phyloP scores from a whole-genome alignment of 1,284 basidiomycete species.

The Vanrija humicola region DNA sequence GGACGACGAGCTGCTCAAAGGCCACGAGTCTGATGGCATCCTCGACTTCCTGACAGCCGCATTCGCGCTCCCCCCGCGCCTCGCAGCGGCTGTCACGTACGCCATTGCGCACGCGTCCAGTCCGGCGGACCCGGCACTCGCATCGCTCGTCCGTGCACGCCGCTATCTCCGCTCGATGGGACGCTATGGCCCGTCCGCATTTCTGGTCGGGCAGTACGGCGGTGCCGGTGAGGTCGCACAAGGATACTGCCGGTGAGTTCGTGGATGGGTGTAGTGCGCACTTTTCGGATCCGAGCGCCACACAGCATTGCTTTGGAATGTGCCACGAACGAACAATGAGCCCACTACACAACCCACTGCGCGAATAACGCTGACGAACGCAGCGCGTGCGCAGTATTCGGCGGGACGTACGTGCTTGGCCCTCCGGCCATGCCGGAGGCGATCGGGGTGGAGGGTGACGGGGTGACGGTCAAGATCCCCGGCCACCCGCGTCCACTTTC shows the following conservation, averaged over 20 bases:
- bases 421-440: slow-evolving; percentile 26
- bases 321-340: background rate
- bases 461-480: slow-evolving; percentile 51
- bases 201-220: slow-evolving; percentile 91
- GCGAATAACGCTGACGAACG: background rate
- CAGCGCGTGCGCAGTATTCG: slow-evolving; percentile 77
- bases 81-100: slow-evolving; percentile 62
- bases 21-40: slow-evolving; percentile 59
- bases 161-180: slow-evolving; percentile 75
- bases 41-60: slow-evolving; percentile 58
- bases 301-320: background rate
- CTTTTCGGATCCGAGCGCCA: background rate
- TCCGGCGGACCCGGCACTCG: slow-evolving; percentile 59
- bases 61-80: slow-evolving; percentile 62
- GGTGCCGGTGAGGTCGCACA: slow-evolving; percentile 88
- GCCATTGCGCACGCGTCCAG: slow-evolving; percentile 64
- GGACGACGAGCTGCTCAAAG: slow-evolving; percentile 50
- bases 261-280: background rate
- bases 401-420: slow-evolving; percentile 76
- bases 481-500: slow-evolving; percentile 57
- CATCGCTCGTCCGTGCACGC: slow-evolving; percentile 64
- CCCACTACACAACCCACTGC: background rate
- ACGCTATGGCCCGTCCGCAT: slow-evolving; percentile 83
- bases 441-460: slow-evolving; percentile 2
- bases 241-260: slow-evolving; percentile 67